Evolutionary conservation across 805 yeast species (phyloP).

Genomic region (Starmerella ratchasimensis): DNA sequence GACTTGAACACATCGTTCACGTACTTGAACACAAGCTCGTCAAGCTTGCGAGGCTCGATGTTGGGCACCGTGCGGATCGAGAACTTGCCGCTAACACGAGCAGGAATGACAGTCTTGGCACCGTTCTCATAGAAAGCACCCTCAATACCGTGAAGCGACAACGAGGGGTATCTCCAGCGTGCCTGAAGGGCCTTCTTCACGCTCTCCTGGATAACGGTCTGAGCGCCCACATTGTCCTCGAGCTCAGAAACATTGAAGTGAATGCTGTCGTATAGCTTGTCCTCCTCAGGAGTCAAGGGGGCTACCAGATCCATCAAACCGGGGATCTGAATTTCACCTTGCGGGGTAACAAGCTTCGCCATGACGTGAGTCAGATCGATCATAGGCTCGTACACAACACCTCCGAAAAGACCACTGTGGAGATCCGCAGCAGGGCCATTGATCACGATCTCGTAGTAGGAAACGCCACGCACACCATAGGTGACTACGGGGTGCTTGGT

Average conservation of each 20-base stretch:
- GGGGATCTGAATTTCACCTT: constrained; percentile 74
- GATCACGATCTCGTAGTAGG: constrained; percentile 72
- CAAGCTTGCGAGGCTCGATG: constrained; percentile 67
- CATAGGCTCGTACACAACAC: constrained; percentile 94
- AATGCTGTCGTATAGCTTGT: constrained; percentile 64
- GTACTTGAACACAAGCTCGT: constrained; percentile 59
- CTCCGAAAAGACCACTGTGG: constrained; percentile 96
- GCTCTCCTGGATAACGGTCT: constrained; percentile 62
- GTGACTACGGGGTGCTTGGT: constrained; percentile 93
- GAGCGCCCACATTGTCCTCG: constrained; percentile 76
- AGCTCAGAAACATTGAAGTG: constrained; percentile 76
- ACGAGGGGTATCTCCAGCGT: constrained; percentile 97
- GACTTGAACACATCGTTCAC: constrained; percentile 51
- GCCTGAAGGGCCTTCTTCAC: constrained; percentile 86
- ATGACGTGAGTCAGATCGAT: constrained; percentile 74
- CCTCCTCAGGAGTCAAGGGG: constrained; percentile 72
- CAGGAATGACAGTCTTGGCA: constrained; percentile 97
- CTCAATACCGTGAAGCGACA: constrained; percentile 92
- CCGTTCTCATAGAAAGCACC: constrained; percentile 94
- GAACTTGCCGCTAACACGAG: constrained; percentile 86
- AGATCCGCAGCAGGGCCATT: constrained; percentile 93
- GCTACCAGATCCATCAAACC: constrained; percentile 94
- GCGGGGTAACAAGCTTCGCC: constrained; percentile 59
- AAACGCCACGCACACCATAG: constrained; percentile 93
- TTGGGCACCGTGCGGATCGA: constrained; percentile 96